phyloP scores from a whole-genome alignment of 371 early-diverging fungal genomes.

The Mortierella sp. region DNA sequence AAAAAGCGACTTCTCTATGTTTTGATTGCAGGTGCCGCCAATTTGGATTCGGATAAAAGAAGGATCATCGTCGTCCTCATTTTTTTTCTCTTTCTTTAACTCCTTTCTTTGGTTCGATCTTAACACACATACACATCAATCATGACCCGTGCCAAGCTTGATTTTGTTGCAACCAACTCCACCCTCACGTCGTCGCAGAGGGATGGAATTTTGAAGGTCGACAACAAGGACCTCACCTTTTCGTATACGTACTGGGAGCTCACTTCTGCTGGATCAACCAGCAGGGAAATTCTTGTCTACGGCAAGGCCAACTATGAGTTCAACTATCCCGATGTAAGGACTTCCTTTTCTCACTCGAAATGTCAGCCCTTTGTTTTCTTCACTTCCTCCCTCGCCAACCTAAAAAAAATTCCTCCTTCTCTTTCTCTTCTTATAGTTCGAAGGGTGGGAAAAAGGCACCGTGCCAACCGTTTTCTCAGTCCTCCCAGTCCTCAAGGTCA shows the following conservation, averaged over 20 bases:
- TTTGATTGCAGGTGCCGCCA: background rate
- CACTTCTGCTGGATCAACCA: constrained; percentile 25
- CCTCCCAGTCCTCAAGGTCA: constrained; percentile 37
- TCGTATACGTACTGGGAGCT: constrained; percentile 25
- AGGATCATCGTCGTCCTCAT: background rate
- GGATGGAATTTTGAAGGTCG: constrained; percentile 3
- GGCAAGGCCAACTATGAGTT: constrained; percentile 18
- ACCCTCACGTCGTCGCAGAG: constrained; percentile 17
- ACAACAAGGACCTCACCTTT: constrained; percentile 30
- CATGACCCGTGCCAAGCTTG: constrained; percentile 6
- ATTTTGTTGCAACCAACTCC: background rate
- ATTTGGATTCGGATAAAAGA: background rate
- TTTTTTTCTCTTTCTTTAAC: background rate
- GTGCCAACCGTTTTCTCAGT: constrained; percentile 21
- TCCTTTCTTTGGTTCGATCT: too few relatives aligned
- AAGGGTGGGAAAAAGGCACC: constrained; percentile 24
- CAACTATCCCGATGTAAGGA: constrained; percentile 9
- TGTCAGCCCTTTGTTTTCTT: background rate
- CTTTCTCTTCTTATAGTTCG: background rate
- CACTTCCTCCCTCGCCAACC: background rate
- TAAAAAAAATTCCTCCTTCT: background rate
- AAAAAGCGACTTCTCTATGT: too few relatives aligned
- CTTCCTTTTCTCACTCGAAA: background rate
- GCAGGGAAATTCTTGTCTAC: constrained; percentile 26
- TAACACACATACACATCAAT: background rate